These are phyloP conservation scores for Diaporthe aspalathi DNA, from an alignment of 2,329 filamentous ascomycete species.

Conservation along the genomic window DNA sequence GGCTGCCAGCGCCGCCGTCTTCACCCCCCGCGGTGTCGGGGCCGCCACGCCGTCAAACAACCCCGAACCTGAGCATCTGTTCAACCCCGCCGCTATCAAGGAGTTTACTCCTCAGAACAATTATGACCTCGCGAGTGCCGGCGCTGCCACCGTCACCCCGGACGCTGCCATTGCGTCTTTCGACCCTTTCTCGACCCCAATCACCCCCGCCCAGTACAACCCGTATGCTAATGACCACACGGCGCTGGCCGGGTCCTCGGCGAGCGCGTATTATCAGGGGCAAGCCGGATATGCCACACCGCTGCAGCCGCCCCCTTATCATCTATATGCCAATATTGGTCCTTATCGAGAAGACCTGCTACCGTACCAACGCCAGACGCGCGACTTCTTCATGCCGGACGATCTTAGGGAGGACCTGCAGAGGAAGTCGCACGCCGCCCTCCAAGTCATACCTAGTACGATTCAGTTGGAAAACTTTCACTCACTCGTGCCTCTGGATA, in stretches of 20 bases:
- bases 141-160: slow-evolving; percentile 56
- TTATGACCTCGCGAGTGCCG: slow-evolving; percentile 63
- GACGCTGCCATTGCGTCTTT: slow-evolving; percentile 61
- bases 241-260: slow-evolving; percentile 62
- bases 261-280: slow-evolving; percentile 75
- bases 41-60: slow-evolving; percentile 55
- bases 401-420: slow-evolving; percentile 88
- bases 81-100: slow-evolving; percentile 67
- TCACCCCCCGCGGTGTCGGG: slow-evolving; percentile 76
- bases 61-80: slow-evolving; percentile 54
- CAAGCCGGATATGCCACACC: slow-evolving; percentile 63
- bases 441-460: slow-evolving; percentile 84
- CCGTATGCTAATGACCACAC: slow-evolving; percentile 82
- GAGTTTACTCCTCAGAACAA: slow-evolving; percentile 69
- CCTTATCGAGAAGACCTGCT: slow-evolving; percentile 84
- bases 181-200: slow-evolving; percentile 73
- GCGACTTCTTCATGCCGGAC: slow-evolving; percentile 93
- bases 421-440: slow-evolving; percentile 85
- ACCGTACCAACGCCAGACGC: slow-evolving; percentile 85
- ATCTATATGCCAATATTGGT: slow-evolving; percentile 89
- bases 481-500: slow-evolving; percentile 81
- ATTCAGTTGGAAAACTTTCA: slow-evolving; percentile 88
- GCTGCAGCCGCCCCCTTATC: slow-evolving; percentile 82
- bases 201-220: slow-evolving; percentile 68
- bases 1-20: slow-evolving; percentile 87